Conservation (phyloP, 192 early-diverging fungal genomes). For the Coemansia sp. region DNA sequence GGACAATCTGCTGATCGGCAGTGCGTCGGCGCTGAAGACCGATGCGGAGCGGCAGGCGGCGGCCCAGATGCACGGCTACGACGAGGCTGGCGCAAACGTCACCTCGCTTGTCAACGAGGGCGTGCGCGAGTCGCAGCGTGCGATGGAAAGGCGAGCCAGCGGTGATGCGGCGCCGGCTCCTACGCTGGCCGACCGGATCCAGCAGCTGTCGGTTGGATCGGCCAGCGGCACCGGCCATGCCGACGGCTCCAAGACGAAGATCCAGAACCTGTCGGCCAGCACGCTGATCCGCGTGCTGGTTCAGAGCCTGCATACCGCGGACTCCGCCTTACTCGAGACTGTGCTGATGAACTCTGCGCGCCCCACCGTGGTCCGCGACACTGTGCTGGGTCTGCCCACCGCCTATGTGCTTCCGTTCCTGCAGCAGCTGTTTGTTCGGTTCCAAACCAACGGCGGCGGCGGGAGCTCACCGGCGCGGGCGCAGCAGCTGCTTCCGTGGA, state of each 20-base stretch:
- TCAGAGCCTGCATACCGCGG: conserved; percentile 46
- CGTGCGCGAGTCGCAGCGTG: conserved; percentile 17
- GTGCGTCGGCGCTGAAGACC: neutral
- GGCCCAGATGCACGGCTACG: conserved; percentile 27
- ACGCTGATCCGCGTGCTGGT: conserved; percentile 53
- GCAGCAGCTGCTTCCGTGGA: conserved; percentile 39
- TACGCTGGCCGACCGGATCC: conserved; percentile 44
- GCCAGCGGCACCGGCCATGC: neutral
- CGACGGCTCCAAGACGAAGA: neutral
- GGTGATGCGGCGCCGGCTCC: conserved; percentile 10
- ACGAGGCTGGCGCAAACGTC: conserved; percentile 21
- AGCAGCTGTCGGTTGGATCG: conserved; percentile 30
- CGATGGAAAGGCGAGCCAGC: neutral
- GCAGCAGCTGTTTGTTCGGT: conserved; percentile 51
- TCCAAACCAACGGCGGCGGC: conserved; percentile 16
- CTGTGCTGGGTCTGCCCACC: conserved; percentile 28
- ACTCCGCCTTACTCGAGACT: conserved; percentile 31
- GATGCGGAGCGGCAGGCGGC: conserved; percentile 20
- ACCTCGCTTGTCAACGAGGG: conserved; percentile 15
- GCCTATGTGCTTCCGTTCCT: conserved; percentile 43
- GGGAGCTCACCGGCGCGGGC: conserved; percentile 20
- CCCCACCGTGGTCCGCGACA: conserved; percentile 43
- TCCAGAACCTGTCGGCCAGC: conserved; percentile 17
- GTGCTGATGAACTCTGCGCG: conserved; percentile 41
- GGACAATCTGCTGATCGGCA: conserved; percentile 18